Evolutionary conservation across 148 eudicot species (phyloP).

Genomic region (Rhododendron williamsianum): DNA sequence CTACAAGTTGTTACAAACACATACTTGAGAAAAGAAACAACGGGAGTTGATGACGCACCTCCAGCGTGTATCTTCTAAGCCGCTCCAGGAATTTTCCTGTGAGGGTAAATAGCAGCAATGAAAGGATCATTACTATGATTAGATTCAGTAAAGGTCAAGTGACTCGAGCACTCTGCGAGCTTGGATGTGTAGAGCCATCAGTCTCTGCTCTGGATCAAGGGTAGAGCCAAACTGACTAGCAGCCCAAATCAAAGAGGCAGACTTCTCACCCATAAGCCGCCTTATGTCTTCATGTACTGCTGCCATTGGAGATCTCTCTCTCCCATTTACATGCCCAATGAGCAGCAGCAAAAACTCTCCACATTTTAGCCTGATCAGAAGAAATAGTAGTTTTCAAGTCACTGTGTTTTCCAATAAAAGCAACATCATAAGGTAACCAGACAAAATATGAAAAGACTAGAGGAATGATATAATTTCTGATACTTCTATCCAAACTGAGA

Average conservation of each 20-base stretch:
- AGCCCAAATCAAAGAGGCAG: conserved; percentile 96
- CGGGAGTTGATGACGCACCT: not conserved
- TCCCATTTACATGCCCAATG: conserved; percentile 84
- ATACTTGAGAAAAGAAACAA: not conserved
- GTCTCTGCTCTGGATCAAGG: conserved; percentile 84
- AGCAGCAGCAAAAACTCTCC: conserved; percentile 89
- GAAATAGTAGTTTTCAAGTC: not conserved
- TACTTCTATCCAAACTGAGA: not conserved
- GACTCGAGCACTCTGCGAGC: conserved; percentile 94
- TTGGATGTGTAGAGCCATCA: conserved; percentile 83
- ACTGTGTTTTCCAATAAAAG: not conserved
- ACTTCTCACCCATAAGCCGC: conserved; percentile 80
- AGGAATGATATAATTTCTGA: not conserved
- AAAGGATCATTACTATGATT: not conserved
- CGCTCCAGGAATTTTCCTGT: not conserved
- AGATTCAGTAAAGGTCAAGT: conserved; percentile 54
- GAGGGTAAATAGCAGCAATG: not conserved
- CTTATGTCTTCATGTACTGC: conserved; percentile 67
- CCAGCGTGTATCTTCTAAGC: not conserved
- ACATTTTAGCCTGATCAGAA: conserved; percentile 64
- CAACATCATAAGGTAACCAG: not conserved
- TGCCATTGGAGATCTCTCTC: conserved; percentile 70
- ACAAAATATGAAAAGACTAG: not conserved
- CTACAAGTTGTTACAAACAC: not conserved
- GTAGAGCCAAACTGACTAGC: conserved; percentile 95